Percentiles rank a stretch among this genome's conserved stretches.
Conservation (phyloP, 352 stramenopile species). For the Globisporangium yorkense region DNA sequence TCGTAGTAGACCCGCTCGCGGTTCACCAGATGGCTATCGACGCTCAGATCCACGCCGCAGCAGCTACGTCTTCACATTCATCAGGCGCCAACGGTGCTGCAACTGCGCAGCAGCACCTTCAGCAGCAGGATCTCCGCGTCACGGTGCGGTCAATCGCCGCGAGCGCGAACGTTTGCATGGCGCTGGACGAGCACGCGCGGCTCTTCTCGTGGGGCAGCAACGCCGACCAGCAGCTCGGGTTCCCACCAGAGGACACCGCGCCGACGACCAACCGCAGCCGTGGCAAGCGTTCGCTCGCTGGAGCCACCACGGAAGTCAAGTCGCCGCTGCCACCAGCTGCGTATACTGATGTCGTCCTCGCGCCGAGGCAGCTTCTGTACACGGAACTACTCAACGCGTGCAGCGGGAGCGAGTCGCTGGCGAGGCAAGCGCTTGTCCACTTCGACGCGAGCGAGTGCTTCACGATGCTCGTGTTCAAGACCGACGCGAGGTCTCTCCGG, state of each 20-base stretch:
- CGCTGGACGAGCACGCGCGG: constrained; percentile 37
- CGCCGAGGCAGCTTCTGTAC: constrained; percentile 36
- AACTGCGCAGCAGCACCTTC: constrained; percentile 4
- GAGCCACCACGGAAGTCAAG: not conserved
- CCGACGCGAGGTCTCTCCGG: constrained; percentile 14
- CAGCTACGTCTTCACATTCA: not conserved
- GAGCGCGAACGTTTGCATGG: constrained; percentile 24
- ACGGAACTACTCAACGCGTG: constrained; percentile 30
- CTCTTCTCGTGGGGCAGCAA: constrained; percentile 57
- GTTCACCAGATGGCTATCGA: constrained; percentile 27
- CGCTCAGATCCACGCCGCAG: constrained; percentile 11
- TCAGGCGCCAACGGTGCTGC: too few species aligned
- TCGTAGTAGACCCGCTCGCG: constrained; percentile 16
- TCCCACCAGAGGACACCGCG: not conserved
- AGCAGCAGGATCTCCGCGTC: constrained; percentile 20
- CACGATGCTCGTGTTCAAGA: constrained; percentile 42
- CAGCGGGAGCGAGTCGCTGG: not conserved
- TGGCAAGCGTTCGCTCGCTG: not conserved
- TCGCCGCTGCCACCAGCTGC: not conserved
- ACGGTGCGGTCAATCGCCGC: constrained; percentile 27
- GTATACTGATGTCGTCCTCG: not conserved
- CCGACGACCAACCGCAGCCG: not conserved
- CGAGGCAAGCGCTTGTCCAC: constrained; percentile 24
- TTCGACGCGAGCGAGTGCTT: constrained; percentile 39
- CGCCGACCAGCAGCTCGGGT: constrained; percentile 26